Evolutionary conservation across 192 early-diverging fungal species (phyloP).

Genomic region (Backusella australiensis): DNA sequence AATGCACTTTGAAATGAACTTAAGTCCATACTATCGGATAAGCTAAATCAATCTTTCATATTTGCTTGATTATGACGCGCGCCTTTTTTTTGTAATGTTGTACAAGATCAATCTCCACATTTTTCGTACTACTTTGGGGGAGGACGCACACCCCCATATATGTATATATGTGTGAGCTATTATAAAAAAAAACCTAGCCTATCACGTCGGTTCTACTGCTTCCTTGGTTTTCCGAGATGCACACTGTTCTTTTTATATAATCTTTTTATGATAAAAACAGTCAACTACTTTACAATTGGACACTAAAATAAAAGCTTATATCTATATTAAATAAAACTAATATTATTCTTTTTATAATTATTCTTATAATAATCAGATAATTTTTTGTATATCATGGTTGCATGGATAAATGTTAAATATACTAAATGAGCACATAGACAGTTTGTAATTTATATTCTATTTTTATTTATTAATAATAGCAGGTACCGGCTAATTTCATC

Average conservation of each 20-base stretch:
- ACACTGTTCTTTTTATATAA: background rate
- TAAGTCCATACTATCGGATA: constrained; percentile 2
- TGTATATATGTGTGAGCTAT: background rate
- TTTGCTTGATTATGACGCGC: background rate
- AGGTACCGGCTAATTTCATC: background rate
- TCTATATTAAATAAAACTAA: background rate
- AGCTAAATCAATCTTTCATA: background rate
- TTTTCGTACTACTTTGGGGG: background rate
- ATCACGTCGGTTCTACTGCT: background rate
- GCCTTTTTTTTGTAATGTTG: background rate
- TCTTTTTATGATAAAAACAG: background rate
- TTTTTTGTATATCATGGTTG: background rate
- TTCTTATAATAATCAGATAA: background rate
- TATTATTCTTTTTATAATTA: background rate
- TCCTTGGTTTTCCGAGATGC: background rate
- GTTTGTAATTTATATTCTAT: background rate
- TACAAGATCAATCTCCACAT: constrained; percentile 8
- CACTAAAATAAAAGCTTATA: background rate
- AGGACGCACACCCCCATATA: background rate
- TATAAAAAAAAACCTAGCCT: constrained; percentile 6
- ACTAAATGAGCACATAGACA: background rate
- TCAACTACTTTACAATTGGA: background rate
- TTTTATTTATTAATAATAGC: background rate
- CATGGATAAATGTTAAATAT: background rate
- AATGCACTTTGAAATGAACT: constrained; percentile 4